Base-by-base conservation (phyloP, 2,329 filamentous ascomycete genomes). In the Aspergillus quadricinctus region DNA sequence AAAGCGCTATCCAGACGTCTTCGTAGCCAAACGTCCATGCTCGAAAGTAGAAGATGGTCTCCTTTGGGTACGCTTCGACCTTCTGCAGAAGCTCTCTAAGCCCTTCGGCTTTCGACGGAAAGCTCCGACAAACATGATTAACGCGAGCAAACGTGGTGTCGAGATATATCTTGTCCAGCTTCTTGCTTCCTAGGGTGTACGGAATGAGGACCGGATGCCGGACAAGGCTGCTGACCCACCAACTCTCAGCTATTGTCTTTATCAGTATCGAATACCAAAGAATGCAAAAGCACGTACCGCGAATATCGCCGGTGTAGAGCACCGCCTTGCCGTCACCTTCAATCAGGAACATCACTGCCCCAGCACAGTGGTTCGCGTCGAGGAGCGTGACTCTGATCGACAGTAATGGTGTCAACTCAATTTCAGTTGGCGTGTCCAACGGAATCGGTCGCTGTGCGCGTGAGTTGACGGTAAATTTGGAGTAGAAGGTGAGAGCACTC, bases 1-100 rank as follows among this genome's bases (percentile, higher is more conserved):
- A 87, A 0, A 97, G 75, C 0, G 90, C 88, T 57, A 92, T 78
- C 92, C 92, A 97, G 0, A 96, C 91, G 52, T 96, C 89, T 69
- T 97, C 92, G 61, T 97, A 96, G 0, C 89, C 90, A 68, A 94
- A 94, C 0, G 93, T 97, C 92, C 92, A 96, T 0, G 91, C 84
- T 55, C 92, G 84, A 48, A 97, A 81, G 70, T 96, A 89, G 66
- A 96, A 97, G 0, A 88, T 71, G 0, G 91, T 96, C 41, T 90
- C 83, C 1, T 77, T 59, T 0, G 92, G 88, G 69, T 93, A 96
- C 25, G 75, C 68, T 0, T 76, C 71, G 0, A 96, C 80, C 62
- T 91, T 88, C 4, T 77, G 74, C 1, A 97, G 66, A 0, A 97
- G 80, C 66, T 96, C 89, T 1, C 76, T 76, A 10, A 96, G 77